phyloP scores from a whole-genome alignment of 805 yeast genomes.

The Yarrowia alimentaria region DNA sequence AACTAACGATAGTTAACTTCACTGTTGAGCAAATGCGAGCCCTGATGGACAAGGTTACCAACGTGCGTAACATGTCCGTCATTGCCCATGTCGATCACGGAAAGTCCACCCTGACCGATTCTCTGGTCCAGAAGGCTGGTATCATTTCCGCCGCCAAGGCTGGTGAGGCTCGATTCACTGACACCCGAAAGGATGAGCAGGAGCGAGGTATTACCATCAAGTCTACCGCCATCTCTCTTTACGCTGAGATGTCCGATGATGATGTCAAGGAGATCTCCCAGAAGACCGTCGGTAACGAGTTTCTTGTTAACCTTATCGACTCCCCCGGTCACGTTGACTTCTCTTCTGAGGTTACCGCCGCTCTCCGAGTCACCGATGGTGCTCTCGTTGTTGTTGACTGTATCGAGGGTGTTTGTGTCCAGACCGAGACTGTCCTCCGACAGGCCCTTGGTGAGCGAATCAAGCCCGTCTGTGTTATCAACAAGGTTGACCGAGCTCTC shows the following conservation, averaged over 20 bases:
- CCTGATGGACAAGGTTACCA: constrained; percentile 99
- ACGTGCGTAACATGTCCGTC: constrained; percentile 99
- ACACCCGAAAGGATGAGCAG: constrained; percentile 99
- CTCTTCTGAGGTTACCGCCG: constrained; percentile 99
- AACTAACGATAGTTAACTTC: constrained; percentile 33
- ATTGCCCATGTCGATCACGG: constrained; percentile 99
- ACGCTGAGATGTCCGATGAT: constrained; percentile 80
- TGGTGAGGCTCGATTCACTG: constrained; percentile 99
- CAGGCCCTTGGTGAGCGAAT: constrained; percentile 99
- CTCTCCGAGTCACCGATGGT: constrained; percentile 99
- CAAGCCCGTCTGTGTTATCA: constrained; percentile 96
- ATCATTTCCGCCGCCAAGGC: constrained; percentile 99
- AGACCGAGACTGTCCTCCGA: constrained; percentile 99
- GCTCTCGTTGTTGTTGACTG: constrained; percentile 99
- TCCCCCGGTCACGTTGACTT: constrained; percentile 99
- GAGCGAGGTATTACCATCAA: constrained; percentile 99
- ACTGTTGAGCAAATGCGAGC: constrained; percentile 80
- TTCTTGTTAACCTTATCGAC: constrained; percentile 97
- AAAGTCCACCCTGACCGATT: constrained; percentile 98
- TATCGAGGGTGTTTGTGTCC: constrained; percentile 99
- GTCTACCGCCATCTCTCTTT: constrained; percentile 97
- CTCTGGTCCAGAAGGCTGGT: constrained; percentile 99
- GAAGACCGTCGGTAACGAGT: constrained; percentile 85
- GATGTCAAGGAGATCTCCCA: constrained; percentile 88
- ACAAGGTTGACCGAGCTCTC: constrained; percentile 99